Evolutionary conservation across 768 basidiomycete genomes (phyloP).

Genomic region (Exidia glandulosa): DNA sequence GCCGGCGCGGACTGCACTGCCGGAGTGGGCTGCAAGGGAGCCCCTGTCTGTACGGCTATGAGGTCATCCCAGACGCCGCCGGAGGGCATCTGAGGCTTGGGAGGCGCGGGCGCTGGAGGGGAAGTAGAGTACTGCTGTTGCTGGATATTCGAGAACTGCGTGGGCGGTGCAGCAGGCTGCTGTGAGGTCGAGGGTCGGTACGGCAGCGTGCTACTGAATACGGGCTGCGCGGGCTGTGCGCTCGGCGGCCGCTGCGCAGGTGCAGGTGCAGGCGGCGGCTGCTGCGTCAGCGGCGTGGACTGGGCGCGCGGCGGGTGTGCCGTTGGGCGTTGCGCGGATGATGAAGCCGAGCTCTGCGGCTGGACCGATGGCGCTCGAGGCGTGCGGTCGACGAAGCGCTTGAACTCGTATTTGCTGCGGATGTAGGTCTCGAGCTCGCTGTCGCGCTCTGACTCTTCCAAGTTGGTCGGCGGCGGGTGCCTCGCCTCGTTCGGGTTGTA

Average conservation of each 20-base stretch:
- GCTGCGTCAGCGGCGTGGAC: slow-evolving; percentile 36
- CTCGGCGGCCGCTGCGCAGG: not conserved
- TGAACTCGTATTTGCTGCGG: slow-evolving; percentile 75
- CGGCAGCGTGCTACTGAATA: not conserved
- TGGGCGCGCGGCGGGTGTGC: slow-evolving; percentile 17
- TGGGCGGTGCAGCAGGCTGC: not conserved
- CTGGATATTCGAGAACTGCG: not conserved
- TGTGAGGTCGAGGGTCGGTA: not conserved
- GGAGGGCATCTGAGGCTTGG: slow-evolving; percentile 14
- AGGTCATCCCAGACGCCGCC: slow-evolving; percentile 49
- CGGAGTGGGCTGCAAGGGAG: slow-evolving; percentile 33
- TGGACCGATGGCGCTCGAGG: slow-evolving; percentile 10
- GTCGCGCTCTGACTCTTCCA: slow-evolving; percentile 70
- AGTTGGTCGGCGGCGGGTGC: slow-evolving; percentile 72
- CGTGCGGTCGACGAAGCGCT: slow-evolving; percentile 43
- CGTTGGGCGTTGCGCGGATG: slow-evolving; percentile 1
- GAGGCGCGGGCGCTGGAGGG: slow-evolving; percentile 10
- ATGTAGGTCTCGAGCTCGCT: slow-evolving; percentile 89
- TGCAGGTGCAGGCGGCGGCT: slow-evolving; percentile 26
- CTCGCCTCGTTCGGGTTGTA: slow-evolving; percentile 78
- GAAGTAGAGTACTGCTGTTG: not conserved
- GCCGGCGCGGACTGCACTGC: slow-evolving; percentile 20
- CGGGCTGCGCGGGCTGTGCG: not conserved
- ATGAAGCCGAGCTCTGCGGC: too few relatives aligned
- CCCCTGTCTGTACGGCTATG: slow-evolving; percentile 33